Conservation (phyloP, 164 flowering plant genomes). For the Magnolia officinalis region DNA sequence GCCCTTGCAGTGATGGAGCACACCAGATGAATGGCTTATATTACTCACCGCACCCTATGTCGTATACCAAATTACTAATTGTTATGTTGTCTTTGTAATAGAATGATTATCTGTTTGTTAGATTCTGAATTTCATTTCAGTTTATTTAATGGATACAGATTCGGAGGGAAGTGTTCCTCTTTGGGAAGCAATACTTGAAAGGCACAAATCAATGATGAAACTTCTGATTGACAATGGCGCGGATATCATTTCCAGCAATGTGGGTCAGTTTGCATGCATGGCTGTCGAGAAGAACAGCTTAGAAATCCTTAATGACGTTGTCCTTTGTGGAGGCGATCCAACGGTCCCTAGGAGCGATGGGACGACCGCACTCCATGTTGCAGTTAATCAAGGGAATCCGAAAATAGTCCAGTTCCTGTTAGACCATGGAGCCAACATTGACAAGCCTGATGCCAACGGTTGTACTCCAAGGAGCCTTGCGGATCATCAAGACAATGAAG, state of each 20-base stretch:
- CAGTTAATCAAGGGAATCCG: conserved; percentile 64
- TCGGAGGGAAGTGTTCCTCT: conserved; percentile 69
- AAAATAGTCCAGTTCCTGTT: conserved; percentile 59
- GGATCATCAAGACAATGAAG: conserved; percentile 79
- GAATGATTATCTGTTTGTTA: no score
- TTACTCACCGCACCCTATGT: no score
- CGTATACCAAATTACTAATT: no score
- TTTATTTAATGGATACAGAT: conserved; percentile 34
- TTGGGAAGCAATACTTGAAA: conserved; percentile 77
- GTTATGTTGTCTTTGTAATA: no score
- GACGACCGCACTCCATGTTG: conserved; percentile 78
- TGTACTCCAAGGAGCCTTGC: conserved; percentile 81
- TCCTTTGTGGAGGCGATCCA: conserved; percentile 52
- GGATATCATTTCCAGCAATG: conserved; percentile 41
- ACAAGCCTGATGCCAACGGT: conserved; percentile 51
- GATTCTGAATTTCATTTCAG: no score
- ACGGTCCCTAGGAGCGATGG: conserved; percentile 44
- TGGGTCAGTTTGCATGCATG: conserved; percentile 69
- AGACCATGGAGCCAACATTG: conserved; percentile 54
- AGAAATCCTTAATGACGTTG: conserved; percentile 46
- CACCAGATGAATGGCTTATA: no score
- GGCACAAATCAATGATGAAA: conserved; percentile 42
- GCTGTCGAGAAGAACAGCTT: conserved; percentile 67
- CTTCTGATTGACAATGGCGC: conserved; percentile 57
- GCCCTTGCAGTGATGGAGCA: no score